Evolutionary conservation across 2,329 filamentous ascomycete genomes (phyloP).

Genomic region (Pestalotiopsis sp.): DNA sequence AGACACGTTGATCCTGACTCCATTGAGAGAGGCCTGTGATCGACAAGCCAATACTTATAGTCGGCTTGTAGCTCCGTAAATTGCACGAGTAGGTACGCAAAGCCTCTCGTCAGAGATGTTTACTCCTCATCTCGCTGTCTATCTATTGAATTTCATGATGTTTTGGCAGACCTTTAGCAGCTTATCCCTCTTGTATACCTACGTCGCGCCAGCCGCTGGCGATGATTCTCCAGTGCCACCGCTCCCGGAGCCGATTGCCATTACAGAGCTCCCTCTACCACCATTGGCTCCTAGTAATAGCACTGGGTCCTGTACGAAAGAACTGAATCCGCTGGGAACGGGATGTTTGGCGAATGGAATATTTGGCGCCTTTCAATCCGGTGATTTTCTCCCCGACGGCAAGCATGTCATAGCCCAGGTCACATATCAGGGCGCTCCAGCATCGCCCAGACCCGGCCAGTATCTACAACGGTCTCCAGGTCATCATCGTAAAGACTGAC

Average conservation of each 20-base stretch:
- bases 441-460: conserved; percentile 39
- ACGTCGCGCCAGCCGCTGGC: background rate
- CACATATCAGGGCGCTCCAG: conserved; percentile 44
- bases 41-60: too few relatives aligned
- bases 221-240: background rate
- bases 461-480: conserved; percentile 42
- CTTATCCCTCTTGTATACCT: background rate
- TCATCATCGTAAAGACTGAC: conserved; percentile 46
- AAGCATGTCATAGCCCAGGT: conserved; percentile 42
- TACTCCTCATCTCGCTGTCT: background rate
- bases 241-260: background rate
- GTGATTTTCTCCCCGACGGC: conserved; percentile 44
- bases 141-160: background rate
- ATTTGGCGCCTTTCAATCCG: conserved; percentile 23
- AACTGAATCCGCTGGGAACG: background rate
- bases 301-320: background rate
- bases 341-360: background rate
- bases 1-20: too few relatives aligned
- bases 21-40: too few relatives aligned
- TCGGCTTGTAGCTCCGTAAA: background rate
- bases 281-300: background rate
- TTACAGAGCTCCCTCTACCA: background rate
- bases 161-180: background rate
- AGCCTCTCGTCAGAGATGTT: background rate
- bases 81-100: background rate